Base-by-base conservation (phyloP, 2,329 filamentous ascomycete species). In the Aspergillus glaucus region DNA sequence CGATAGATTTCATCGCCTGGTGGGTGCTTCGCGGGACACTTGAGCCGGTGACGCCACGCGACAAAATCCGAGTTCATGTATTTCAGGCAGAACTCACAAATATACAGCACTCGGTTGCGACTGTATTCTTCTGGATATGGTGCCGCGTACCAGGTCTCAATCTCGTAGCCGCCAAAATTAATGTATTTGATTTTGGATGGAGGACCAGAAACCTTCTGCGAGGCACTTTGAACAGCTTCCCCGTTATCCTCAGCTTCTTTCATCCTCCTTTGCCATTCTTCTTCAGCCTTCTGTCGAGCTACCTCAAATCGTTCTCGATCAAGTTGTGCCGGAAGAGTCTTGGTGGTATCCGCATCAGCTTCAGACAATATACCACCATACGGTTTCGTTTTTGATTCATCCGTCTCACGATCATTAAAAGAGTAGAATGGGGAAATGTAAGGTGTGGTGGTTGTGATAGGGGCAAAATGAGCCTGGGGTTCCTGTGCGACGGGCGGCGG, bases 1-100 rank as follows among this genome's bases (percentile, higher is more conserved):
- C 93, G 87, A 65, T 98, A 98, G 44, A 98, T 97, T 66, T 98
- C 93, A 62, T 98, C 93, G 21, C 93, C 93, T 0, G 94, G 94
- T 3, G 93, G 94, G 63, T 97, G 91, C 67, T 97, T 97, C 32
- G 90, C 90, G 5, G 89, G 87, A 60, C 93, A 98, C 74, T 98
- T 98, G 60, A 90, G 80, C 73, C 97, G 97, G 71, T 98, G 93
- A 46, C 93, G 82, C 89, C 92, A 97, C 12, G 93, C 92, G 24
- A 98, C 93, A 62, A 95, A 97, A 66, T 96, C 92, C 15, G 93
- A 97, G 69, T 94, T 95, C 90, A 98, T 96, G 73, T 98, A 98
- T 71, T 97, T 98, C 51, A 98, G 77, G 66, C 93, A 98, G 69
- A 97, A 98, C 68, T 98, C 94, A 77, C 93, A 98, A 55, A 98